A percentile compares a stretch with the other conserved stretches of the same genome.
Conservation (phyloP, 2,329 filamentous ascomycete species). For the Cryphonectria naterciae region DNA sequence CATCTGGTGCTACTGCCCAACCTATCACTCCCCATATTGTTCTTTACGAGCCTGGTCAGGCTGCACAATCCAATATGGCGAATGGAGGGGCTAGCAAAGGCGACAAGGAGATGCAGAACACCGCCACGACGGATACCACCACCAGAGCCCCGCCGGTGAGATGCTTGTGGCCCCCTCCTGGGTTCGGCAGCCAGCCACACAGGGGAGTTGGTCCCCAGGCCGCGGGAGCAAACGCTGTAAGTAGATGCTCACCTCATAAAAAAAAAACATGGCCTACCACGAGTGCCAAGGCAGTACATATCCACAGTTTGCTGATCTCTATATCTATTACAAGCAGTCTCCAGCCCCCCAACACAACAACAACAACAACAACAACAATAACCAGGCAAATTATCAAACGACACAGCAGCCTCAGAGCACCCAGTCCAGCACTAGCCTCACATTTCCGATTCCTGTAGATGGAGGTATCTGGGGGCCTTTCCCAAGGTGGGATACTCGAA, state of each 20-base stretch:
- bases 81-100: background rate
- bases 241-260: background rate
- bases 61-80: background rate
- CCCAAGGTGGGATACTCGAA: background rate
- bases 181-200: background rate
- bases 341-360: background rate
- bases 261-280: too few species aligned
- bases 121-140: background rate
- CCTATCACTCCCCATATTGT: background rate
- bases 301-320: background rate
- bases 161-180: background rate
- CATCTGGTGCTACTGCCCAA: background rate
- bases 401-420: background rate
- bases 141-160: background rate
- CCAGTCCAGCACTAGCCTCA: background rate
- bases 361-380: background rate
- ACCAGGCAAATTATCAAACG: background rate
- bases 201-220: background rate
- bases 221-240: background rate
- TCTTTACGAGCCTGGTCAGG: background rate
- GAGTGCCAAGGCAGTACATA: background rate
- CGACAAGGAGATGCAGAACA: background rate
- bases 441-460: background rate
- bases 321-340: background rate
- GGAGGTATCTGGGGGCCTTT: conserved; percentile 3